Conservation (phyloP, 2,329 filamentous ascomycete species). For the Beauveria medogensis region DNA sequence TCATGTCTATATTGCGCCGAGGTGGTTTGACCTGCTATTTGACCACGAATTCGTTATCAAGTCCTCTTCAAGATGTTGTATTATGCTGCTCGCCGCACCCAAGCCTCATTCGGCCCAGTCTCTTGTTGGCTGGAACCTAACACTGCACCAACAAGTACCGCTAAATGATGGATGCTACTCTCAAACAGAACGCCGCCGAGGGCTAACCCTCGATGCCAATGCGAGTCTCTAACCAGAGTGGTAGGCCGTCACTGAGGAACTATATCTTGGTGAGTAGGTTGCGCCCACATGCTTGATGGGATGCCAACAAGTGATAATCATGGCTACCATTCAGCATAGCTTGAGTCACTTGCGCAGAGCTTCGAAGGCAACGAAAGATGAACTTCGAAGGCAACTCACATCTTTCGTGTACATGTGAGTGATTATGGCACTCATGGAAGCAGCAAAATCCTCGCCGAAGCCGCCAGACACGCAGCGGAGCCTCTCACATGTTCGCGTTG, state of each 20-base stretch:
- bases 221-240: too few relatives aligned
- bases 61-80: too few relatives aligned
- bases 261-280: neutral
- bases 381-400: too few relatives aligned
- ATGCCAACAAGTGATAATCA: neutral
- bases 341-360: neutral
- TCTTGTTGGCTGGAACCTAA: neutral
- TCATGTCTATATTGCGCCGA: neutral
- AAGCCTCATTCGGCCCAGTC: neutral
- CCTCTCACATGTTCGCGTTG: too few relatives aligned
- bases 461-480: too few relatives aligned
- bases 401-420: too few relatives aligned
- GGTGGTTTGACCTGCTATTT: neutral
- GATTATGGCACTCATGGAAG: too few relatives aligned
- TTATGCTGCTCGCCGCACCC: neutral
- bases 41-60: too few relatives aligned
- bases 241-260: too few relatives aligned
- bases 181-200: neutral
- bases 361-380: too few relatives aligned
- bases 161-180: too few relatives aligned
- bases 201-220: neutral
- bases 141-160: neutral
- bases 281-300: neutral
- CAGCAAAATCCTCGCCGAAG: too few relatives aligned
- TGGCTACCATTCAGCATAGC: neutral